Evolutionary conservation across 208 protist genomes (phyloP).

Genomic region (Acanthamoeba sp.): DNA sequence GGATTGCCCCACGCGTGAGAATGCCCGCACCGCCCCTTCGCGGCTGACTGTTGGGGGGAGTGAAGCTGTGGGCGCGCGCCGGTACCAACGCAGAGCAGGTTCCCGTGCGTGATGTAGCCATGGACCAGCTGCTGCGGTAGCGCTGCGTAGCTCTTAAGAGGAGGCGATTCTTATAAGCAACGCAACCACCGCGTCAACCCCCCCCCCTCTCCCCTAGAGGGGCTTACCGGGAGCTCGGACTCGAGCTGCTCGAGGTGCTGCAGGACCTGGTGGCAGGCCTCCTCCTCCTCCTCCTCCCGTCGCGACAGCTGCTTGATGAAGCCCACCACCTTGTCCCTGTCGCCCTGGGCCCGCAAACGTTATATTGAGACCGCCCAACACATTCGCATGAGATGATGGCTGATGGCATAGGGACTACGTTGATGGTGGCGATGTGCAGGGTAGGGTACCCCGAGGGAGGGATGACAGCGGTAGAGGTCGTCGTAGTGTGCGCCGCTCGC

Average conservation of each 20-base stretch:
- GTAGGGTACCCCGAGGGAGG: slow-evolving; percentile 87
- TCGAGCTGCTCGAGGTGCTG: not conserved
- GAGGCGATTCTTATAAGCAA: not conserved
- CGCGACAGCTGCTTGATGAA: not conserved
- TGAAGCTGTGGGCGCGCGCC: too few species aligned
- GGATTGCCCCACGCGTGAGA: not conserved
- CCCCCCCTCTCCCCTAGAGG: not conserved
- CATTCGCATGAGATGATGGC: too few species aligned
- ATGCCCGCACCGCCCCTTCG: not conserved
- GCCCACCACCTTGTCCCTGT: not conserved
- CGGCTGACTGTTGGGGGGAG: too few species aligned
- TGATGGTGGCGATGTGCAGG: slow-evolving; percentile 70
- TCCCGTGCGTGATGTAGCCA: not conserved
- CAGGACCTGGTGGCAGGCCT: not conserved
- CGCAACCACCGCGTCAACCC: not conserved
- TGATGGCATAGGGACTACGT: too few species aligned
- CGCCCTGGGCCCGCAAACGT: too few species aligned
- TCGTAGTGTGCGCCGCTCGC: slow-evolving; percentile 36
- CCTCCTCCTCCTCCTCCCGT: not conserved
- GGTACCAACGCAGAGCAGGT: not conserved
- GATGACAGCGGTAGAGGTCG: slow-evolving; percentile 97
- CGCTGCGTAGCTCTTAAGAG: not conserved
- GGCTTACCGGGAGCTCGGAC: not conserved
- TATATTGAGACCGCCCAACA: too few species aligned
- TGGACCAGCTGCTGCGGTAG: slow-evolving; percentile 9